Conservation (phyloP, 1,284 basidiomycete genomes). For the Boletus smithii region DNA sequence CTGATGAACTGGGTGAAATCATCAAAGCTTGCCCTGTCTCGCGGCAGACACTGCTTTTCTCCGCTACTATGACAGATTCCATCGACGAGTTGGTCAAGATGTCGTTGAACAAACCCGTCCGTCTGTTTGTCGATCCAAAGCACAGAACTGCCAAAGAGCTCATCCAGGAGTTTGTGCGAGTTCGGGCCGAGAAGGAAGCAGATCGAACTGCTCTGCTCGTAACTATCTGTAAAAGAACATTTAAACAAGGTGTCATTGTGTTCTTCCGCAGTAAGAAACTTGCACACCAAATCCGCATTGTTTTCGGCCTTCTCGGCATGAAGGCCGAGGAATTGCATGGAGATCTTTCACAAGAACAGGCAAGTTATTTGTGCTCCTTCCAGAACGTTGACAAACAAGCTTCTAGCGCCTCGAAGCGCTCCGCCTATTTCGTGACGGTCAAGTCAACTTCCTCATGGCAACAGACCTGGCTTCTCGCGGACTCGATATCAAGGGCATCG, state of each 20-base stretch:
- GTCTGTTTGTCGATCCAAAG: constrained; percentile 94
- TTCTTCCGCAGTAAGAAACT: constrained; percentile 96
- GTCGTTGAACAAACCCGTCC: constrained; percentile 87
- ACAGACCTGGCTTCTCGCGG: constrained; percentile 95
- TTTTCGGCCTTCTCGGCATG: constrained; percentile 87
- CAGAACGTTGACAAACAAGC: constrained; percentile 6
- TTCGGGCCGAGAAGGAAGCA: constrained; percentile 72
- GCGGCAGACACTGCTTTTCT: constrained; percentile 97
- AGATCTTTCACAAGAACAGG: constrained; percentile 93
- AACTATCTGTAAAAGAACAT: constrained; percentile 83
- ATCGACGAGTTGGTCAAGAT: constrained; percentile 92
- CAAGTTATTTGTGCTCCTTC: constrained; percentile 33
- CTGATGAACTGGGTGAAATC: constrained; percentile 94
- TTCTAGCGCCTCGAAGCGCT: constrained; percentile 79
- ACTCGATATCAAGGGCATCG: constrained; percentile 96
- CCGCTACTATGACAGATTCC: constrained; percentile 96
- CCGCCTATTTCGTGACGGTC: constrained; percentile 82
- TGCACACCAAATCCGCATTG: constrained; percentile 93
- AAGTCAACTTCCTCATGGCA: constrained; percentile 88
- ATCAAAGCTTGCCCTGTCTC: constrained; percentile 84
- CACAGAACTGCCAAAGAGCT: constrained; percentile 86
- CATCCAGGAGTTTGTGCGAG: constrained; percentile 92
- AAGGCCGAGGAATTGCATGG: constrained; percentile 92
- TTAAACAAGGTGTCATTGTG: constrained; percentile 82
- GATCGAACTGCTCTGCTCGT: constrained; percentile 84